Percentiles rank a stretch among this genome's conserved stretches.
Conservation (phyloP, 371 early-diverging fungal species). For the Mortierella sp. region DNA sequence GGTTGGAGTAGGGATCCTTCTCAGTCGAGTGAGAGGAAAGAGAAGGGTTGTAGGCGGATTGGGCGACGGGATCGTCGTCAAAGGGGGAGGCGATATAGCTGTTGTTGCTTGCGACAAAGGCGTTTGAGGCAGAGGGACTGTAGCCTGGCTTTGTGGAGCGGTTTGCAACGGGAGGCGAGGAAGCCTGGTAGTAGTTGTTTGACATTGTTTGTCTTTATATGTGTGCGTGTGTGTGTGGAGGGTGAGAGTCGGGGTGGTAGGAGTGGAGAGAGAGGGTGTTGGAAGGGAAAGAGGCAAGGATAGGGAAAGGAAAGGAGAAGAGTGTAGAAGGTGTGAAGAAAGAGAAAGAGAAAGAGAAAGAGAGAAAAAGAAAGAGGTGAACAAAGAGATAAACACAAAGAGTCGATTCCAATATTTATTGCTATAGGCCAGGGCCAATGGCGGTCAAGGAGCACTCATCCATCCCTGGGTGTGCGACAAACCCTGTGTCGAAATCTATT, state of each 20-base stretch:
- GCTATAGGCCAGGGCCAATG: not conserved
- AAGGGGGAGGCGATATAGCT: conserved; percentile 54
- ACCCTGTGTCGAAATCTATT: conserved; percentile 4
- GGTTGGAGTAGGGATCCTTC: conserved; percentile 32
- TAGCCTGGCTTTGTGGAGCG: conserved; percentile 30
- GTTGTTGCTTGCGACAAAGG: conserved; percentile 20
- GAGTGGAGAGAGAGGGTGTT: not conserved
- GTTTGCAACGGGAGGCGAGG: conserved; percentile 17
- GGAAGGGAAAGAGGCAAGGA: not conserved
- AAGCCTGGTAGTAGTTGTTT: conserved; percentile 23
- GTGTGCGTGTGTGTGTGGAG: not conserved
- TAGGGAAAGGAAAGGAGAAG: not conserved
- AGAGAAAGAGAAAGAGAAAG: not conserved
- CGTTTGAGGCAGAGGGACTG: conserved; percentile 11
- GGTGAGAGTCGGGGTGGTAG: not conserved
- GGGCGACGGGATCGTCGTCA: conserved; percentile 43
- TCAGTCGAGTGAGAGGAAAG: conserved; percentile 11
- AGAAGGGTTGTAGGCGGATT: conserved; percentile 17
- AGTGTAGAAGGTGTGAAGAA: not conserved
- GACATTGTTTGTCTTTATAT: not conserved
- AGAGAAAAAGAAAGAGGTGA: conserved; percentile 4
- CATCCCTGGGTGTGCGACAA: not conserved
- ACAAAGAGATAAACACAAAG: conserved; percentile 6
- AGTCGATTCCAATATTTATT: not conserved
- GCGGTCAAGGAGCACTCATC: not conserved